Evolutionary conservation across 2,329 filamentous ascomycete species (phyloP), one percentile per base, ranked within the genome.

Genomic region (Cadophora sp.): DNA sequence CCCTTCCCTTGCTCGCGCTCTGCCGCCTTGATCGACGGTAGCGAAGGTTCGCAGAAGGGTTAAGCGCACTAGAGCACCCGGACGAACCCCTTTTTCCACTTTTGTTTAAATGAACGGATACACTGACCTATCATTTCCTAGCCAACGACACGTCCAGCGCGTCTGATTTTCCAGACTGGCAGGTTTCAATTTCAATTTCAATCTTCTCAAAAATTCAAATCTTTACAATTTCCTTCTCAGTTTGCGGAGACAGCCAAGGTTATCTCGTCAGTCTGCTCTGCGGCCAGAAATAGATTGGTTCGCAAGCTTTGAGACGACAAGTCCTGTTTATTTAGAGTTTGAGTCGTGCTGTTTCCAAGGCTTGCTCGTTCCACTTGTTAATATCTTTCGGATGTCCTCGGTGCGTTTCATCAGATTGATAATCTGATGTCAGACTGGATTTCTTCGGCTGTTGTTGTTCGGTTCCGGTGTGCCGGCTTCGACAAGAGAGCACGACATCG

Each of bases 51-150:
- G n/a, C 51, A 29, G 26, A 14, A 48, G 19, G n/a, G n/a, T n/a
- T 22, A 55, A 55, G 51, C 51, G 51, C 51, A 31, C 51, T 19
- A 19, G n/a, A 9, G 26, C n/a, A n/a, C n/a, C n/a, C n/a, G n/a
- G n/a, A n/a, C n/a, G n/a, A 19, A 4, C 9, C 51, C 51, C 51
- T 27, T 43, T 43, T 43, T 19, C 40, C 40, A 43, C 12, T 55
- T n/a, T 55, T 29, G 51, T 55, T 55, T 31, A 55, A 55, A 55
- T 55, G 51, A 55, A 31, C 51, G 50, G 50, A 19, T 53, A 26
- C 11, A 16, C 14, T 19, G 40, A 43, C 40, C 40, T 43, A 43
- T 43, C 27, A 55, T 31, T 55, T 31, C 51, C 51, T 27, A 55
- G 51, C 51, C 51, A 55, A 31, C 51, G 51, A 55, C 51, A 27